Base-by-base conservation (phyloP, 495 filamentous ascomycete species). In the Evernia prunastri region DNA sequence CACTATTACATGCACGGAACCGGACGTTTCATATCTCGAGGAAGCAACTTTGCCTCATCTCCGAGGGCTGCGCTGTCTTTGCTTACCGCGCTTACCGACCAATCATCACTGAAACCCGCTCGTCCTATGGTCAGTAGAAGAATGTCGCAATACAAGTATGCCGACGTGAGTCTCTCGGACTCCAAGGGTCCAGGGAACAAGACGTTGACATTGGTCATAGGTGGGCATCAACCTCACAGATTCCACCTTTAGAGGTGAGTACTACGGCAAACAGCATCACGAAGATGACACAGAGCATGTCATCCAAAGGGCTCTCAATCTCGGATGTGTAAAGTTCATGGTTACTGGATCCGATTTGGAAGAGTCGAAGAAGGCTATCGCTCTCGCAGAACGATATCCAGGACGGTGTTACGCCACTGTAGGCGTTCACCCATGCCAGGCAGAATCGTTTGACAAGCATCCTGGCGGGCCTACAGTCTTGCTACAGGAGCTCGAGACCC, bases 151-250 rank as follows among this genome's bases (percentile, higher is more conserved):
- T 43, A 43, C n/a, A 73, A 78, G 67, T 87, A 86, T 69, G 79
- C 83, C 35, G 84, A 87, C 81, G 84, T 87, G 69, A 75, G 82
- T 75, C 31, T 35, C 51, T 17, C 40, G 35, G 9, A 13, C 15
- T 39, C 59, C 60, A 59, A 40, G 36, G 17, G 8, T 39, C 17
- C 29, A 2, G 15, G 23, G n/a, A 9, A 12, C 25, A 31, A 15
- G n/a, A 17, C 18, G 17, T 43, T 35, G 35, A 56, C 17, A 7
- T 36, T 62, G 45, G 42, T 37, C 59, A 53, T 8, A 87, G 84
- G 83, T 97, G 61, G 94, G 94, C 42, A 96, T 98, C 78, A 98
- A 98, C 76, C 80, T 98, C 45, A 87, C 89, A 59, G 94, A 97
- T 66, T 85, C 88, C 31, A 87, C 96, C 67, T 98, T 92, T 75